Base-by-base conservation (phyloP, 2,329 filamentous ascomycete species). In the Cladophialophora yegresii region DNA sequence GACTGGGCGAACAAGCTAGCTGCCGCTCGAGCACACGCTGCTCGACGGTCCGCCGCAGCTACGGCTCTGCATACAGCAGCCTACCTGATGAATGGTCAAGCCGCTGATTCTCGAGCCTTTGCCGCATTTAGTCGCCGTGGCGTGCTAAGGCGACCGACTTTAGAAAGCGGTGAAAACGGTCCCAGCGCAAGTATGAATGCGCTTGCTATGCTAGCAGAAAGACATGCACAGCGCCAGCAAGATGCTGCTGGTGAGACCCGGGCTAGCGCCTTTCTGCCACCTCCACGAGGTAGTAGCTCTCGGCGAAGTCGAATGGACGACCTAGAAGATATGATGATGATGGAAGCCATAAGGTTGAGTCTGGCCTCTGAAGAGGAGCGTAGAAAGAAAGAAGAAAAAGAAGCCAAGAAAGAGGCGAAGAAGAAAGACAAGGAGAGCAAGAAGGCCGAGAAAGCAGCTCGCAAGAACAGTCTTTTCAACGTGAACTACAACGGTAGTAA, bases 281-380 rank as follows among this genome's bases (percentile, higher is more conserved):
- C 79, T 4, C 74, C 79, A 16, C 77, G 79, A n/a, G 75, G 83
- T 7, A 75, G 77, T 20, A 84, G 82, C 70, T 84, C 84, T 40
- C 79, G 87, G 65, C 80, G 86, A 66, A 84, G 77, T 62, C 84
- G 91, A 32, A 86, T 96, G 74, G 91, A 96, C 23, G 93, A 98
- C 71, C 83, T 98, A 0, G 95, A 99, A 75, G 93, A 96, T 55
- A 90, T 99, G 81, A 99, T 99, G 95, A 92, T 98, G 82, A 92
- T 95, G 83, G 95, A 99, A 76, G 95, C 95, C 0, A 96, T 99
- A 54, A 84, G 95, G 45, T 77, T 96, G 32, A 96, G 92, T 54
- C 81, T 99, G n/a, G 92, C 90, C 0, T 89, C 91, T 1, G 95
- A 99, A 75, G 93, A 98, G 72, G 93, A 98, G 49, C 85, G 93